A percentile compares a stretch with the other conserved stretches of the same genome.
phyloP scores from a whole-genome alignment of 148 eudicot genomes.

The Dysphania ambrosioides region DNA sequence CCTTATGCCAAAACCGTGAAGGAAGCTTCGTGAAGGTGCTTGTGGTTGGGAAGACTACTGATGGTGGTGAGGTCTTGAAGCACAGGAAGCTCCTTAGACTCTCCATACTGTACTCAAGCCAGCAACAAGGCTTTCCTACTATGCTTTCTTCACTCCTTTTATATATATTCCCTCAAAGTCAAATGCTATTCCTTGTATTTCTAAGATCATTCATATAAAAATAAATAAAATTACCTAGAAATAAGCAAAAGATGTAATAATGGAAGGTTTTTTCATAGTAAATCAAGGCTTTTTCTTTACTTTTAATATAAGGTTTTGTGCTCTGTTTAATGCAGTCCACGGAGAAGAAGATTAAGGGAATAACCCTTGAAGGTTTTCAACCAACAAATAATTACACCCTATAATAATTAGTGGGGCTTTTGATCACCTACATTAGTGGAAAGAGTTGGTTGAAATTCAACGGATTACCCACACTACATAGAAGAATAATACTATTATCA shows the following conservation, averaged over 20 bases:
- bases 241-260: slow-evolving; percentile 10
- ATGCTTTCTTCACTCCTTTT: slow-evolving; percentile 18
- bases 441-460: slow-evolving; percentile 9
- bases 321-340: not conserved
- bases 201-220: not conserved
- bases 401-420: slow-evolving; percentile 19
- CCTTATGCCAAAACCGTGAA: slow-evolving; percentile 24
- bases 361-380: slow-evolving; percentile 14
- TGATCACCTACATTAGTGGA: slow-evolving; percentile 25
- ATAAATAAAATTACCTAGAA: slow-evolving; percentile 1
- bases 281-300: slow-evolving; percentile 26
- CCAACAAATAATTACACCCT: slow-evolving; percentile 21
- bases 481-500: not conserved
- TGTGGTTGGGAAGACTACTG: slow-evolving; percentile 21
- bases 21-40: slow-evolving; percentile 26
- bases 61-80: slow-evolving; percentile 28
- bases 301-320: slow-evolving; percentile 8
- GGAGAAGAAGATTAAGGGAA: not conserved
- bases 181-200: slow-evolving; percentile 18
- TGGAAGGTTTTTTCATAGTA: slow-evolving; percentile 2
- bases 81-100: slow-evolving; percentile 27
- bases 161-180: slow-evolving; percentile 27
- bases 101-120: slow-evolving; percentile 17
- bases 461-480: not conserved
- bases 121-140: no score